Evolutionary conservation across 139 green algal species (phyloP), one percentile per base, ranked within the genome.

Genomic region (Chlamydomonas urium): DNA sequence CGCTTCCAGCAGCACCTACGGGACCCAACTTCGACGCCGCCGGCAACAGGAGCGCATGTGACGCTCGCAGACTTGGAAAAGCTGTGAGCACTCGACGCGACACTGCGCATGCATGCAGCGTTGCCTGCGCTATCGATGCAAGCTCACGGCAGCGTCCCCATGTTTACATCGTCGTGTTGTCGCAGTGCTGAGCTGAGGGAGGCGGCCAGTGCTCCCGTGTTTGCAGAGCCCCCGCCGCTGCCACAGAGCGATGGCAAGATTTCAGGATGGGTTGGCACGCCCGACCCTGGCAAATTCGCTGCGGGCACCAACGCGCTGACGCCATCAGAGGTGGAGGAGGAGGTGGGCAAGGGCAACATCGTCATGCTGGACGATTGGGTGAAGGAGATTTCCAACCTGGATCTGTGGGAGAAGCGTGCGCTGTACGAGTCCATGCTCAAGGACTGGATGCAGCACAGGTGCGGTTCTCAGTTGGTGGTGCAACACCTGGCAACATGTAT

Each of bases 311-410:
- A 36, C 2, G 2, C 33, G 1, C 56, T 79, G 28, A 69, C 38
- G n/a, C 42, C 38, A 2, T n/a, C 67, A 31, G 67, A 83, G 60
- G 31, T 83, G 17, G 10, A 75, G 57, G 69, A 83, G 53, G 77
- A 83, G 67, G 28, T 79, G 2, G 31, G 36, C 0, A 77, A 77
- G 33, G 77, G 77, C 31, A 83, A 79, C 34, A 35, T 83, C 17
- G 59, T 71, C 8, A 58, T 34, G 23, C 36, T 57, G n/a, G 37
- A 71, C 17, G 71, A 76, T 28, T 71, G 59, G 60, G 24, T 28
- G 2, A 50, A 76, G 59, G 10, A 26, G 19, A 34, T 79, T 0
- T 28, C 50, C 6, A 17, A 59, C 32, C 42, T 79, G 32, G 19
- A 66, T 4, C 34, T 17, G 3, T 50, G 36, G 37, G 65, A 79